phyloP scores from a whole-genome alignment of 768 basidiomycete species.

The Hysterangium stoloniferum region DNA sequence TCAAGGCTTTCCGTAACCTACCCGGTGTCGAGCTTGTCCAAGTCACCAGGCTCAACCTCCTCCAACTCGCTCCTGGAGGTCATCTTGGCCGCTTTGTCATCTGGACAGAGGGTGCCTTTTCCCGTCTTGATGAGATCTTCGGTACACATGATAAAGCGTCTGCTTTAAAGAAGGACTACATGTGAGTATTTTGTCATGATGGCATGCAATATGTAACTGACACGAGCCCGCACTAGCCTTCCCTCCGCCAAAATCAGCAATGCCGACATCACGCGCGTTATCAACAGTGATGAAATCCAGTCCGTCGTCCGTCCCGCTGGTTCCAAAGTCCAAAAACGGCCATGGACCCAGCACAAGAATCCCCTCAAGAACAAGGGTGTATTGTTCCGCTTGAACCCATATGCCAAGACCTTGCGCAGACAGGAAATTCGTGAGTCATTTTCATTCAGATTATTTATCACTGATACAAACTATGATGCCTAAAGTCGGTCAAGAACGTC shows the following conservation, averaged over 20 bases:
- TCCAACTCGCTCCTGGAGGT: constrained; percentile 98
- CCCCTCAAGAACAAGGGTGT: constrained; percentile 89
- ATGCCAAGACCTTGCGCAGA: constrained; percentile 88
- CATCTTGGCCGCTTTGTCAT: constrained; percentile 98
- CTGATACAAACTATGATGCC: neutral
- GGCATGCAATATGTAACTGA: neutral
- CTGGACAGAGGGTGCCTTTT: constrained; percentile 96
- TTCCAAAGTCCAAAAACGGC: constrained; percentile 79
- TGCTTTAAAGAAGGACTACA: constrained; percentile 80
- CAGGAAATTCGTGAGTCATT: constrained; percentile 76
- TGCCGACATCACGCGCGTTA: constrained; percentile 93
- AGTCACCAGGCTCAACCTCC: constrained; percentile 89
- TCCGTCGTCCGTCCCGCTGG: constrained; percentile 90
- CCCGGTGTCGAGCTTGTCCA: constrained; percentile 97
- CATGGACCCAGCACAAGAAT: constrained; percentile 99
- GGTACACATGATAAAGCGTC: constrained; percentile 92
- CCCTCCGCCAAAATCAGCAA: constrained; percentile 95
- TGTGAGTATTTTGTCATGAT: constrained; percentile 37
- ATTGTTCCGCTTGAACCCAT: constrained; percentile 97
- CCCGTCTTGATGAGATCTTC: constrained; percentile 87
- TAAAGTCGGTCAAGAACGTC: constrained; percentile 73
- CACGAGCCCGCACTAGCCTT: constrained; percentile 41
- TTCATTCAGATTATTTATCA: neutral
- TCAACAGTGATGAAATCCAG: constrained; percentile 98
- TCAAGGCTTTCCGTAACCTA: constrained; percentile 97